Evolutionary conservation across 83 land plant genomes (phyloP), one percentile per base, ranked within the genome.

Genomic region (Picea engelmannii): DNA sequence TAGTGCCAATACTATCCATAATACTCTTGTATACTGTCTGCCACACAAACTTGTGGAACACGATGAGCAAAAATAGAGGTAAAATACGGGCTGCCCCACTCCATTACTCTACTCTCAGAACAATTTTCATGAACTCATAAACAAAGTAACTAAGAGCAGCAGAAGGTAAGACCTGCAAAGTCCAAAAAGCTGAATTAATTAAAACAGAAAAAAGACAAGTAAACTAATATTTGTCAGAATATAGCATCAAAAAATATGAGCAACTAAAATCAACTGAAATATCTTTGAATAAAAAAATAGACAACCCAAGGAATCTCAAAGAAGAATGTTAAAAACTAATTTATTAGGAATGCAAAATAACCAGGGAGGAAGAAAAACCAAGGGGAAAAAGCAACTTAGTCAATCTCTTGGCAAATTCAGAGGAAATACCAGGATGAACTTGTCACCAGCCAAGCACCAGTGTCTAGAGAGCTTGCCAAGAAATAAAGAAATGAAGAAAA

Each of bases 111-210:
- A 93, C 97, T 76, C 88, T 87, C 55, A 95, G 85, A n/a, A 90
- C 82, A 58, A 93, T 86, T 87, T 95, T 95, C 92, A 88, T 90
- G 78, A 81, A 87, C 81, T 95, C 96, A 52, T 95, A 95, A 5
- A 93, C 96, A 62, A 95, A 91, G 68, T 88, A 95, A 81, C 97
- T 91, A 62, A 93, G 86, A 2, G 97, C 78, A 65, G 97, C 97
- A 16, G 97, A 95, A 42, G 96, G 97, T 65, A 91, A 82, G 18
- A 95, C 97, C 97, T 93, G 88, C 20, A 82, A 65, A 68, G 20
- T 77, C 21, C 16, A 21, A 73, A 73, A 9, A 73, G 76, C 13
- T 44, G 58, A 73, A 73, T 73, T 44, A 73, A 44, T 73, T 18
- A 3, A 73, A 17, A 40, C 5, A 25, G 76, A 82, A 70, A 74